Evolutionary conservation across 108 stramenopile species (phyloP), one percentile per base, ranked within the genome.

Genomic region (Pseudonitzschia multistriata): DNA sequence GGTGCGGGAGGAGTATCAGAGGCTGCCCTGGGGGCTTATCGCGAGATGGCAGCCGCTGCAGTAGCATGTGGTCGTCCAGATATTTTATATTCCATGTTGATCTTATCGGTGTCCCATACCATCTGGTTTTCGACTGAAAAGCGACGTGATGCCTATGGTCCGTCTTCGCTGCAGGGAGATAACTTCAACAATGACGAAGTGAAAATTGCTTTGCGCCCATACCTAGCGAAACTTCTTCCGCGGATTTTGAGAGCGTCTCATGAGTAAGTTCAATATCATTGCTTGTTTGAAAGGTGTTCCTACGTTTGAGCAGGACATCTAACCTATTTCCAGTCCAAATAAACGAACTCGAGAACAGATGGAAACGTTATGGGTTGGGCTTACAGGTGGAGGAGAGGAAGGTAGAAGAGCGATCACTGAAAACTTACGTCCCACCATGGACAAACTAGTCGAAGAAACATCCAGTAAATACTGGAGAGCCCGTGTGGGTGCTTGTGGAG

Each of bases 371-470:
- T 95, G 93, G 93, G 50, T 79, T 62, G 89, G 84, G 17, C 57
- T 95, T 21, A 95, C 93, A 31, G 90, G 93, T 40, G 93, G 93
- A 14, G 90, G 90, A 21, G 83, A 87, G 13, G 91, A 95, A 53
- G 80, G 84, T 22, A 66, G 93, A 34, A 64, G 65, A 21, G 65
- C 77, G 2, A 88, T 88, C 22, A 74, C 85, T 5, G 57, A 78
- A 21, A 59, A 92, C 60, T 76, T 95, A 2, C 68, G 87, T n/a
- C 54, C 75, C 36, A 90, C 88, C 1, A 83, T 92, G 49, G 93
- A 95, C 72, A 59, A 61, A 8, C 78, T 95, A 3, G 77, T 91
- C 22, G 72, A 84, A 61, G 93, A 92, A 76, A 84, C 93, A 11
- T 63, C 74, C 21, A 85, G 72, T 67, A 95, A 88, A 49, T 52